Conservation (phyloP, 2,329 filamentous ascomycete species). For the Fonsecaea multimorphosa region DNA sequence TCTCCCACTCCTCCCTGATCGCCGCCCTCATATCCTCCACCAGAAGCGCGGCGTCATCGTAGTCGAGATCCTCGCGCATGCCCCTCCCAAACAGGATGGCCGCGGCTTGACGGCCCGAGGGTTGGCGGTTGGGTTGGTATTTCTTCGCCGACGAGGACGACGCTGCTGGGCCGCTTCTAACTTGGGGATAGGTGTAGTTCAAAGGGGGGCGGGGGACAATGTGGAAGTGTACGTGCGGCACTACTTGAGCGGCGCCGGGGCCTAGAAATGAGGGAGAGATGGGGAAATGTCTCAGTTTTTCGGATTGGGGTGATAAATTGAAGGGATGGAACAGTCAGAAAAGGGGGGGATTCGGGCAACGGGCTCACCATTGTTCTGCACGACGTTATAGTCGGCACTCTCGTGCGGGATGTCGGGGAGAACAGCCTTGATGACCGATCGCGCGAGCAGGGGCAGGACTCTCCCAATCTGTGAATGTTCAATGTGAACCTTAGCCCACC, state of each 20-base stretch:
- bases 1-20: slow-evolving; percentile 44
- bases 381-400: slow-evolving; percentile 85
- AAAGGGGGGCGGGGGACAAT: slow-evolving; percentile 77
- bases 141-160: slow-evolving; percentile 37
- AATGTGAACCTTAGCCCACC: neutral
- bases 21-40: slow-evolving; percentile 47
- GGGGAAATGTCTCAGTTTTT: neutral
- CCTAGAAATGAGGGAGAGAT: slow-evolving; percentile 47
- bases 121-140: slow-evolving; percentile 30
- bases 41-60: slow-evolving; percentile 51
- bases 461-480: slow-evolving; percentile 48
- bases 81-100: slow-evolving; percentile 57
- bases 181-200: slow-evolving; percentile 37
- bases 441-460: slow-evolving; percentile 61
- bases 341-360: neutral
- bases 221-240: slow-evolving; percentile 93
- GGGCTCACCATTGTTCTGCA: slow-evolving; percentile 79
- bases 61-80: slow-evolving; percentile 54
- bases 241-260: slow-evolving; percentile 85
- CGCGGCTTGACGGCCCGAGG: slow-evolving; percentile 28
- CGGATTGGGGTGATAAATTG: too few species aligned
- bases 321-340: slow-evolving; percentile 2
- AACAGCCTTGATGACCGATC: slow-evolving; percentile 74
- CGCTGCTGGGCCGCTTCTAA: slow-evolving; percentile 27
- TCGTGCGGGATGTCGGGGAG: slow-evolving; percentile 49